These are phyloP conservation scores for Fusarium coffeatum DNA, from an alignment of 2,329 filamentous ascomycete species.

Conservation along the genomic window DNA sequence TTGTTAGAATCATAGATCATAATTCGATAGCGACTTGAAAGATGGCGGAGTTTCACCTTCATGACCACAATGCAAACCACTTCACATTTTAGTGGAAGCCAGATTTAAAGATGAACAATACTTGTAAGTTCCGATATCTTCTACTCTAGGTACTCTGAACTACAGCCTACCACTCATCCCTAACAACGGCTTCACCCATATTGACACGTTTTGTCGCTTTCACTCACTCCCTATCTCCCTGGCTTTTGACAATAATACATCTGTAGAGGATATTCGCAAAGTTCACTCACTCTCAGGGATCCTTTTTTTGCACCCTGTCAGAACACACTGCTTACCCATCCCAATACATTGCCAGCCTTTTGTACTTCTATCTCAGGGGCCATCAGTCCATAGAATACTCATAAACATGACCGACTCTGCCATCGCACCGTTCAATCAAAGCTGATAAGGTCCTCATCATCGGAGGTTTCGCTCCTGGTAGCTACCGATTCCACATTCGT, in stretches of 20 bases:
- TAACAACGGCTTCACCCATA: neutral
- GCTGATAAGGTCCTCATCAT: constrained; percentile 22
- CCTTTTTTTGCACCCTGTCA: neutral
- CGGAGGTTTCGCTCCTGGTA: neutral
- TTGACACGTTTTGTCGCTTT: neutral
- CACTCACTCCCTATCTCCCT: neutral
- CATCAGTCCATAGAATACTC: neutral
- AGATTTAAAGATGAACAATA: neutral
- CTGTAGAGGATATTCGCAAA: neutral
- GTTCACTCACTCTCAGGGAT: neutral
- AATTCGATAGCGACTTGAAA: neutral
- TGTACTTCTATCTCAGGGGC: neutral
- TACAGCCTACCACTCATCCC: neutral
- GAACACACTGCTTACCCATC: neutral
- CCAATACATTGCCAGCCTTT: neutral
- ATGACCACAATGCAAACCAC: neutral
- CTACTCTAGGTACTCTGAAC: neutral
- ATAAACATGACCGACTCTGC: neutral
- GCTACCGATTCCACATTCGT: neutral
- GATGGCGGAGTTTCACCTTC: neutral
- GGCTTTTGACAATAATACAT: neutral
- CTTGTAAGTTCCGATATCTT: neutral
- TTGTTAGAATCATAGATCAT: neutral
- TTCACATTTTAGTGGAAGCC: neutral
- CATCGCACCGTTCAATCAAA: constrained; percentile 11